Base-by-base conservation (phyloP, 192 early-diverging fungal genomes). In the Coemansia sp. region DNA sequence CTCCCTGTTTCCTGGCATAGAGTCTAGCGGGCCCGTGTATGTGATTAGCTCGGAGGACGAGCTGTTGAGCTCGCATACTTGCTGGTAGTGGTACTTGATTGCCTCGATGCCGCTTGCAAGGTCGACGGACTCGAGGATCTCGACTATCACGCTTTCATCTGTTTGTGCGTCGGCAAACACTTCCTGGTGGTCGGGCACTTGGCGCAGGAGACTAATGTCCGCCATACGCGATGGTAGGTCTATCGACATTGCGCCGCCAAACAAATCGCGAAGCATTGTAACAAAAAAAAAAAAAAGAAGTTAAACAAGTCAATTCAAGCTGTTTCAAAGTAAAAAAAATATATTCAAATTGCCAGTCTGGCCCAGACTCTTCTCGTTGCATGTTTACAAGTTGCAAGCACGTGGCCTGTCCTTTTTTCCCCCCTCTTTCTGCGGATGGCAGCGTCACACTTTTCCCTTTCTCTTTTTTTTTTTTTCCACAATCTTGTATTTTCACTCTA, bases 141-240 rank as follows among this genome's bases (percentile, higher is more conserved):
- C 96, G 25, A 98, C 70, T 40, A 98, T 93, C 7, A 98, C 73
- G 75, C 92, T 94, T 60, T 91, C 89, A 66, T 94, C 89, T 6
- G 85, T 89, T 6, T 62, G 75, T 25, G 73, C 72, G 59, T 91
- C 83, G 8, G 90, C 88, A 76, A 93, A 98, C 6, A 96, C 96
- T 68, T 98, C 96, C 76, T 98, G 96, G 74, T 95, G 90, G 78
- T 93, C 91, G 0, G 96, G 94, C 0, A 98, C 86, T 45, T 92
- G 71, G 31, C 96, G 90, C 14, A 96, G 67, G n/a, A 85, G 58
- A 66, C 94, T 95, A 51, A 85, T 84, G 62, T 93, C 89, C 0
- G 57, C 63, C 68, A 91, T 89, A 11, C 68, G 60, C 32, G 37
- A 37, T 12, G 93, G 91, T 11, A 93, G 69, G 12, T 62, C 68